Evolutionary conservation across 2,329 filamentous ascomycete genomes (phyloP).

Genomic region (Botrytis byssoidea): DNA sequence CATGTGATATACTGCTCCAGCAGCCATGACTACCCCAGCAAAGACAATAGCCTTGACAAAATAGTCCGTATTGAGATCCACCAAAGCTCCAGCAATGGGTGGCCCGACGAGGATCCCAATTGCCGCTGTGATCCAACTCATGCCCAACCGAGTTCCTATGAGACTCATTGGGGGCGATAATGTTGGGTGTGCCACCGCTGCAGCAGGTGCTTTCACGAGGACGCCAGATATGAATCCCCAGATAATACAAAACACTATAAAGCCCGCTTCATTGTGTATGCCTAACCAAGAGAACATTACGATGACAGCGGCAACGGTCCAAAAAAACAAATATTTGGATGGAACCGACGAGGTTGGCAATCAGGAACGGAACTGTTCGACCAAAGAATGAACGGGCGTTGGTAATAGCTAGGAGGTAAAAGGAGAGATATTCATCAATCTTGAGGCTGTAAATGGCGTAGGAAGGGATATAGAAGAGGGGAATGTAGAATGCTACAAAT

Average conservation of each 20-base stretch:
- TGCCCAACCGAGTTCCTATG: slow-evolving; percentile 24
- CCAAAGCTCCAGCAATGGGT: slow-evolving; percentile 23
- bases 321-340: slow-evolving; percentile 45
- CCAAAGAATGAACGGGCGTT: slow-evolving; percentile 52
- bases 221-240: slow-evolving; percentile 76
- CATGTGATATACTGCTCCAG: not conserved
- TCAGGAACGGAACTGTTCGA: slow-evolving; percentile 49
- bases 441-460: slow-evolving; percentile 45
- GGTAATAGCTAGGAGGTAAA: slow-evolving; percentile 53
- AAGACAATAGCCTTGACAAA: slow-evolving; percentile 10
- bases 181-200: slow-evolving; percentile 15
- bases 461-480: slow-evolving; percentile 46
- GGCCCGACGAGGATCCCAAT: slow-evolving; percentile 22
- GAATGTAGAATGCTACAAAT: slow-evolving; percentile 50
- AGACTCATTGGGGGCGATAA: slow-evolving; percentile 7
- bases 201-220: slow-evolving; percentile 13
- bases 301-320: slow-evolving; percentile 26
- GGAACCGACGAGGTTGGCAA: slow-evolving; percentile 47
- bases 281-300: slow-evolving; percentile 45
- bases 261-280: slow-evolving; percentile 52
- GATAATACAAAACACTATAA: slow-evolving; percentile 69
- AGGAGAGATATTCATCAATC: slow-evolving; percentile 46
- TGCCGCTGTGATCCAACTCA: slow-evolving; percentile 17
- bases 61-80: not conserved
- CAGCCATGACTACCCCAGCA: slow-evolving; percentile 13